Conservation (phyloP, 2,329 filamentous ascomycete genomes). For the Elsinoe batatas region DNA sequence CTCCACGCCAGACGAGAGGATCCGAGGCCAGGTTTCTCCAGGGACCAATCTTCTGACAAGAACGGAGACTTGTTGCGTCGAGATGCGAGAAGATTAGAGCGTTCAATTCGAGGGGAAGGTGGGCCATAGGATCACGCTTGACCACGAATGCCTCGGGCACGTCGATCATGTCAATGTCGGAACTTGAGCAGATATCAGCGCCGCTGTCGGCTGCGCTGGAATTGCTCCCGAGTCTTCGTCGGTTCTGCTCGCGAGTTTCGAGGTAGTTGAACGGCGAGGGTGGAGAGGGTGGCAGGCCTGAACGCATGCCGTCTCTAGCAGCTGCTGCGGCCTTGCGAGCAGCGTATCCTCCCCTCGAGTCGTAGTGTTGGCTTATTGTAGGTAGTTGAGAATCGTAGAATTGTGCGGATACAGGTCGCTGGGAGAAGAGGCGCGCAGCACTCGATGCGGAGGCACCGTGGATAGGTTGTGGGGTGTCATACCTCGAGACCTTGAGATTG, state of each 20-base stretch:
- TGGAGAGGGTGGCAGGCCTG: slow-evolving; percentile 10
- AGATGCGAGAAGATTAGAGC: slow-evolving; percentile 41
- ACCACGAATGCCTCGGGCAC: slow-evolving; percentile 8
- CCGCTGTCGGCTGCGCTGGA: slow-evolving; percentile 28
- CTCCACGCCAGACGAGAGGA: slow-evolving; percentile 50
- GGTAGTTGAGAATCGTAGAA: slow-evolving; percentile 11
- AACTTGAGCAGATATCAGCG: slow-evolving; percentile 27
- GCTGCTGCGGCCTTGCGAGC: slow-evolving; percentile 16
- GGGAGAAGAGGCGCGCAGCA: slow-evolving; percentile 13
- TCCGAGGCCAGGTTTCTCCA: slow-evolving; percentile 50
- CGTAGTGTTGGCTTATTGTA: slow-evolving; percentile 11
- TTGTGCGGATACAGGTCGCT: slow-evolving; percentile 14
- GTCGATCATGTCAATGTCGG: slow-evolving; percentile 23
- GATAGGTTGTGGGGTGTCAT: slow-evolving; percentile 17
- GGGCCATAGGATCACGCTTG: slow-evolving; percentile 39
- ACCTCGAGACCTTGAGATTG: slow-evolving; percentile 14
- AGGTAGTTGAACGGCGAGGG: slow-evolving; percentile 15
- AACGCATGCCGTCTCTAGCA: slow-evolving; percentile 8
- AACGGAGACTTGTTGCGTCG: slow-evolving; percentile 31
- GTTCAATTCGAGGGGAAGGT: slow-evolving; percentile 50
- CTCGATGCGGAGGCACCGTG: slow-evolving; percentile 13
- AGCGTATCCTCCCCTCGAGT: slow-evolving; percentile 13
- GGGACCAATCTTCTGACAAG: slow-evolving; percentile 46
- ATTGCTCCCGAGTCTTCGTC: slow-evolving; percentile 16
- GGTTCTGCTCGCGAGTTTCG: slow-evolving; percentile 14